These are phyloP conservation scores for Metarhizium brunneum DNA, from an alignment of 2,329 filamentous ascomycete species.

Conservation along the genomic window DNA sequence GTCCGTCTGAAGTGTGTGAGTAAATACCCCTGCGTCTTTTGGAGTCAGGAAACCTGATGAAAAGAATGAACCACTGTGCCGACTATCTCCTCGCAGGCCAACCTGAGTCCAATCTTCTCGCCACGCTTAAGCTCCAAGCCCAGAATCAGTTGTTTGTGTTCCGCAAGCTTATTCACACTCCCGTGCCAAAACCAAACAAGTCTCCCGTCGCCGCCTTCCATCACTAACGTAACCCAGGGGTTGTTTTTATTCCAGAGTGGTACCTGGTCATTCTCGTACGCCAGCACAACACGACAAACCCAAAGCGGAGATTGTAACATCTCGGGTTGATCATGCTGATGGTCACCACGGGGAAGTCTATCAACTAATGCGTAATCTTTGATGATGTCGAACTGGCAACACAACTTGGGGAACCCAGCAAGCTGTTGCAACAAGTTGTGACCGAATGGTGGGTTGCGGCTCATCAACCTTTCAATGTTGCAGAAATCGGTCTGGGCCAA, in stretches of 20 bases:
- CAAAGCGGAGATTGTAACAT: slow-evolving; percentile 9
- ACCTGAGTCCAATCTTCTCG: slow-evolving; percentile 53
- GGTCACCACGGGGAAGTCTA: background rate
- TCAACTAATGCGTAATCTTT: slow-evolving; percentile 4
- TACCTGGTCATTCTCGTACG: slow-evolving; percentile 58
- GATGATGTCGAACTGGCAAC: slow-evolving; percentile 28
- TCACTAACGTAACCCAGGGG: slow-evolving; percentile 65
- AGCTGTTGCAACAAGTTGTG: slow-evolving; percentile 56
- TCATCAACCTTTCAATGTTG: slow-evolving; percentile 67
- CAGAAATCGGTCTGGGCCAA: slow-evolving; percentile 58
- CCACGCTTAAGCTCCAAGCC: slow-evolving; percentile 40
- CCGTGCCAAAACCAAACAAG: slow-evolving; percentile 60
- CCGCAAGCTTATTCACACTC: slow-evolving; percentile 56
- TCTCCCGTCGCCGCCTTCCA: slow-evolving; percentile 42
- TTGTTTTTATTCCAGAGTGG: slow-evolving; percentile 53
- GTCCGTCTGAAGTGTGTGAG: background rate
- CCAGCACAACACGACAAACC: slow-evolving; percentile 55
- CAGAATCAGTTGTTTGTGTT: slow-evolving; percentile 48
- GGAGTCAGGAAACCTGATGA: slow-evolving; percentile 4
- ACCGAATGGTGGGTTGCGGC: slow-evolving; percentile 77
- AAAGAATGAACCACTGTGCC: slow-evolving; percentile 36
- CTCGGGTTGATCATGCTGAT: background rate
- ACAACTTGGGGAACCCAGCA: slow-evolving; percentile 57
- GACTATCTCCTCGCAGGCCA: slow-evolving; percentile 81
- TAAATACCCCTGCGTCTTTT: background rate